phyloP scores from a whole-genome alignment of 352 stramenopile species.

The Globisporangium viniferum region DNA sequence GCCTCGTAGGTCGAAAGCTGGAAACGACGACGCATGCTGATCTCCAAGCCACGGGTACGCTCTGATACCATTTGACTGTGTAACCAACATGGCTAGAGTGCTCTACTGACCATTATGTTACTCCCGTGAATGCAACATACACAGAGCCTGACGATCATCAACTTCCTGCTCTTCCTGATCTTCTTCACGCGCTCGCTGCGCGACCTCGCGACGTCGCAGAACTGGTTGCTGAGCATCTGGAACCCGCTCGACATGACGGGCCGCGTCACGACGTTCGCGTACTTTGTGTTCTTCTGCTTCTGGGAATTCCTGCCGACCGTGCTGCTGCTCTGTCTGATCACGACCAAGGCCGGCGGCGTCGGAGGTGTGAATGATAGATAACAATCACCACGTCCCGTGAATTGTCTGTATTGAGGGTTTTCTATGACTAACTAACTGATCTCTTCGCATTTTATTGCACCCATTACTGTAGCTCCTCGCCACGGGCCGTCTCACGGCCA shows the following conservation, averaged over 20 bases:
- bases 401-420: no score
- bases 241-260: conserved; percentile 86
- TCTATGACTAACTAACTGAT: neutral
- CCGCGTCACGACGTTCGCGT: conserved; percentile 70
- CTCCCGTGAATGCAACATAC: neutral
- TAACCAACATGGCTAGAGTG: neutral
- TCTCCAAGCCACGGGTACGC: conserved; percentile 70
- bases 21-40: conserved; percentile 67
- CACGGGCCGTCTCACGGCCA: conserved; percentile 46
- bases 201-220: conserved; percentile 79
- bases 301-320: conserved; percentile 86
- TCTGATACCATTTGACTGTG: neutral
- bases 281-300: conserved; percentile 86
- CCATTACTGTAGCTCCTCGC: conserved; percentile 34
- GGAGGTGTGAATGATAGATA: conserved; percentile 38
- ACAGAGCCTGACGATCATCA: conserved; percentile 77
- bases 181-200: conserved; percentile 77
- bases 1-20: conserved; percentile 57
- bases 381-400: no score
- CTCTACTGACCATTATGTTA: conserved; percentile 6
- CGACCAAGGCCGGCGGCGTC: conserved; percentile 76
- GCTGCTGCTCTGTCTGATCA: conserved; percentile 76
- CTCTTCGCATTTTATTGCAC: no score
- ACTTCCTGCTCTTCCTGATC: conserved; percentile 75
- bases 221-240: conserved; percentile 83